A percentile compares a stretch with the other conserved stretches of the same genome.
Conservation (phyloP, 2,329 filamentous ascomycete species). For the Trichophyton schoenleinii region DNA sequence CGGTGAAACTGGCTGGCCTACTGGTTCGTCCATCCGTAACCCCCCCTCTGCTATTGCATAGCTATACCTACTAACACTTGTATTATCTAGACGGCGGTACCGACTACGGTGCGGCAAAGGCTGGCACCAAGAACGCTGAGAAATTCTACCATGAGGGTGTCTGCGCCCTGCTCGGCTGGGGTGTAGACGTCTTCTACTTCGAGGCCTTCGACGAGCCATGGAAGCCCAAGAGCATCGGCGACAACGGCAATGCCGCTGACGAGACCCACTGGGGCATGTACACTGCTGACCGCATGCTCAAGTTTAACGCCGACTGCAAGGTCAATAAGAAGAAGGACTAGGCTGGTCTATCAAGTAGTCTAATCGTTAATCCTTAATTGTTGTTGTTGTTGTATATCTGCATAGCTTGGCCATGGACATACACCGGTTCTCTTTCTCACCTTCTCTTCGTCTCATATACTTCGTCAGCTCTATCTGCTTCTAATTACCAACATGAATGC, state of each 20-base stretch:
- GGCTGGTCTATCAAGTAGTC: background rate
- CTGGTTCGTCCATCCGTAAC: slow-evolving; percentile 25
- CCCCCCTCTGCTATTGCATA: background rate
- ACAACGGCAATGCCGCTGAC: slow-evolving; percentile 48
- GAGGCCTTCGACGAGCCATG: slow-evolving; percentile 62
- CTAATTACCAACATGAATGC: no score
- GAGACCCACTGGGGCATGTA: slow-evolving; percentile 61
- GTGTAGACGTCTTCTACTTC: slow-evolving; percentile 59
- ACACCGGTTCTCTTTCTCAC: no score
- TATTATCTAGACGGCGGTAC: slow-evolving; percentile 37
- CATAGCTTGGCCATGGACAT: background rate
- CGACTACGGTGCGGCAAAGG: slow-evolving; percentile 49
- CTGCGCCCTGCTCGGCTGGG: slow-evolving; percentile 53
- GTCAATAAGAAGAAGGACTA: background rate
- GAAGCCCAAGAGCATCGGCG: slow-evolving; percentile 53
- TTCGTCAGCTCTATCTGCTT: no score
- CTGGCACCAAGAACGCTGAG: slow-evolving; percentile 46
- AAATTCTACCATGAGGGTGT: slow-evolving; percentile 50
- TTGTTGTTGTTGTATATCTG: background rate
- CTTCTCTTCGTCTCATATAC: no score
- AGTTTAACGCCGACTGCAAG: slow-evolving; percentile 43
- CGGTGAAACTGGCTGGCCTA: slow-evolving; percentile 58
- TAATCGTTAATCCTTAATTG: background rate
- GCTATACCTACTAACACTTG: background rate
- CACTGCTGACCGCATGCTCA: slow-evolving; percentile 45